Evolutionary conservation across 1,139 yeast species (phyloP).

Genomic region (Spencermartinsiella ligniputridi): DNA sequence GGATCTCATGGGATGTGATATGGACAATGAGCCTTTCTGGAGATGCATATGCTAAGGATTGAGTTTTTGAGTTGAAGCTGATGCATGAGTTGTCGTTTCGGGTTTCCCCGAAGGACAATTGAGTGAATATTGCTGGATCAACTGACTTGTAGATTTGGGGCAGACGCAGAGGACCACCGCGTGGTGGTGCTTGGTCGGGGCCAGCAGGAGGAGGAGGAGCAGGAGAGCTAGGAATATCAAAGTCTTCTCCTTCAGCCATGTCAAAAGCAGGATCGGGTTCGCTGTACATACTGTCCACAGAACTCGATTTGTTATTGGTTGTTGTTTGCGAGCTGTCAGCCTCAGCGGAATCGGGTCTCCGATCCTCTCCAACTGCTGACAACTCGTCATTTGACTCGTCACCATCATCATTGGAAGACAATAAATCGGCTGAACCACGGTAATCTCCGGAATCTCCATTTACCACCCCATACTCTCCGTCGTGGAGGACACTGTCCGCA

Average conservation of each 20-base stretch:
- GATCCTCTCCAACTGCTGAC: background rate
- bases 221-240: background rate
- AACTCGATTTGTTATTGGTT: background rate
- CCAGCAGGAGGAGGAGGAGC: background rate
- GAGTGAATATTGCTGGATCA: constrained; percentile 14
- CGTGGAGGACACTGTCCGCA: background rate
- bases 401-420: too few species aligned
- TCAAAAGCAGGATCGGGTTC: background rate
- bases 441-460: too few species aligned
- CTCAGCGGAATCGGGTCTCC: background rate
- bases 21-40: constrained; percentile 50
- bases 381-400: background rate
- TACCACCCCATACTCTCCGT: background rate
- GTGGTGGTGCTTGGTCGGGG: background rate
- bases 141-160: constrained; percentile 11
- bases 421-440: too few species aligned
- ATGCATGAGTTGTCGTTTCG: constrained; percentile 12
- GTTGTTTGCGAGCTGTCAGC: background rate
- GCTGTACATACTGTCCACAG: background rate
- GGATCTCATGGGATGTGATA: constrained; percentile 70
- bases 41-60: constrained; percentile 12
- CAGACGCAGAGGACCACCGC: too few species aligned
- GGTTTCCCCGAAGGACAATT: constrained; percentile 15
- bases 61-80: constrained; percentile 8
- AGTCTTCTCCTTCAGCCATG: background rate